Evolutionary conservation across 441 rosid genomes (phyloP).

Genomic region (Mallotus repandus): DNA sequence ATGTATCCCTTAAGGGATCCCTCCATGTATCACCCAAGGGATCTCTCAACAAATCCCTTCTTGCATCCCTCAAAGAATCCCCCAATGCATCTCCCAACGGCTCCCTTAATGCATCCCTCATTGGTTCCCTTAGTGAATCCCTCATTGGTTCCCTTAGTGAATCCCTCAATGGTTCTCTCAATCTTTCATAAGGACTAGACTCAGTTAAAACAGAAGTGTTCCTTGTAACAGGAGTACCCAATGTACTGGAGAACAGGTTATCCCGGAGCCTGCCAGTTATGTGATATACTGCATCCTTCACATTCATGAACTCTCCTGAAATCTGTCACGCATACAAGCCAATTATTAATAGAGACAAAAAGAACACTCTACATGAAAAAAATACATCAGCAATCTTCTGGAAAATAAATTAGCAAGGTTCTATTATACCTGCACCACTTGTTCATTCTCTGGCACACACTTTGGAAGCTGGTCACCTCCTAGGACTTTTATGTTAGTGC

Average conservation of each 20-base stretch:
- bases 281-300: conserved; percentile 76
- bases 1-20: too few relatives aligned
- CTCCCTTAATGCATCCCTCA: conserved; percentile 8
- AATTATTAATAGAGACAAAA: neutral
- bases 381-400: neutral
- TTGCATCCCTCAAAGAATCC: conserved; percentile 9
- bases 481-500: conserved; percentile 57
- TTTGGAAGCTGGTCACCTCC: conserved; percentile 62
- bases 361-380: neutral
- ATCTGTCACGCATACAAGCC: conserved; percentile 43
- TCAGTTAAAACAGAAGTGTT: conserved; percentile 48
- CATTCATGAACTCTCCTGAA: conserved; percentile 67
- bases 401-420: conserved; percentile 2
- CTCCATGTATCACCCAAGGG: neutral
- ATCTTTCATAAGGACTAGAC: conserved; percentile 48
- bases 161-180: conserved; percentile 34
- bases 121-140: conserved; percentile 12
- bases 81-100: conserved; percentile 12
- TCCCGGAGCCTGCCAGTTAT: conserved; percentile 79
- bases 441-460: conserved; percentile 64
- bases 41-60: conserved; percentile 4
- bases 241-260: conserved; percentile 48
- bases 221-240: conserved; percentile 38
- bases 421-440: conserved; percentile 74
- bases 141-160: conserved; percentile 31